phyloP scores from a whole-genome alignment of 352 stramenopile species.

The Elongisporangium anandrum region DNA sequence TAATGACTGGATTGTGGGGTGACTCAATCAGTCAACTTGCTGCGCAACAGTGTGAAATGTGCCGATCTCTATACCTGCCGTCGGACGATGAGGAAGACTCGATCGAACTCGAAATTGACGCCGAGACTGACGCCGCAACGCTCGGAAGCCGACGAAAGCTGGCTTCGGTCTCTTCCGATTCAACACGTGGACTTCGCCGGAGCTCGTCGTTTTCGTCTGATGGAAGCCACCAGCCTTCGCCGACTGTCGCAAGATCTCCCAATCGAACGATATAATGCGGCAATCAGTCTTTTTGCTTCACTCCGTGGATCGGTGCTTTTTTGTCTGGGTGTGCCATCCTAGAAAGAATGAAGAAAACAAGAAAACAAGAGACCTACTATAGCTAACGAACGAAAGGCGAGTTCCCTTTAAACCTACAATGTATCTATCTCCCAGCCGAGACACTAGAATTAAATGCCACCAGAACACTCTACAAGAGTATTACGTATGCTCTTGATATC shows the following conservation, averaged over 20 bases:
- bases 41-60: conserved; percentile 49
- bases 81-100: conserved; percentile 16
- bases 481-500: not conserved
- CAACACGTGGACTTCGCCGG: not conserved
- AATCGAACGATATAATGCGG: not conserved
- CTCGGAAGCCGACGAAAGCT: not conserved
- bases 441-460: not conserved
- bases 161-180: not conserved
- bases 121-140: not conserved
- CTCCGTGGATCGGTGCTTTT: not conserved
- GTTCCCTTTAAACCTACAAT: not conserved
- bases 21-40: not conserved
- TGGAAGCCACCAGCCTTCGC: not conserved
- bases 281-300: too few relatives aligned
- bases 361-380: not conserved
- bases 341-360: not conserved
- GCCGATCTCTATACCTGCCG: conserved; percentile 34
- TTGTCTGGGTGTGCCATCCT: not conserved
- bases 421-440: not conserved
- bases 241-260: not conserved
- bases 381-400: not conserved
- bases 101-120: not conserved
- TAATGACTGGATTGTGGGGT: not conserved
- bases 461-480: not conserved
- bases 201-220: not conserved